Percentiles rank a stretch among this genome's conserved stretches.
Conservation (phyloP, 257 asterid species). For the Solanum habrochaites region DNA sequence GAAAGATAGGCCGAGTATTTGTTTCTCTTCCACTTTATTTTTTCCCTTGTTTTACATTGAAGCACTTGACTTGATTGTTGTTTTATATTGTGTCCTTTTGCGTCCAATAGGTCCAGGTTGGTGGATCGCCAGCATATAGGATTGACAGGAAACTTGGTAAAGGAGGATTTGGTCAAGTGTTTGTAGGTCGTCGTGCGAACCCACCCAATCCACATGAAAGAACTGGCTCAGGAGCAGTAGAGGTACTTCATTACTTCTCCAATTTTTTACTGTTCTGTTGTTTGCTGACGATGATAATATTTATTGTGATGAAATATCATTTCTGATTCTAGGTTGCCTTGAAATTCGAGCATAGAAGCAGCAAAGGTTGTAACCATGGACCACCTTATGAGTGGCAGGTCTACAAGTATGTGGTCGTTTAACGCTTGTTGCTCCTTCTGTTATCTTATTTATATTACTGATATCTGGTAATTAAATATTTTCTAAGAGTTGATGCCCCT, state of each 20-base stretch:
- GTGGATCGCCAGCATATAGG: slow-evolving; percentile 71
- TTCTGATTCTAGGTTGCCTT: slow-evolving; percentile 54
- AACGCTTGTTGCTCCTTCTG: not conserved
- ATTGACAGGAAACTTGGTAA: slow-evolving; percentile 72
- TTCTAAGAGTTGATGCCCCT: not conserved
- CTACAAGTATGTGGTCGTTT: slow-evolving; percentile 35
- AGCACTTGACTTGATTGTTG: not conserved
- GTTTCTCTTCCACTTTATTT: not conserved
- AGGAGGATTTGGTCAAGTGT: slow-evolving; percentile 97
- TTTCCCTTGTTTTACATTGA: not conserved
- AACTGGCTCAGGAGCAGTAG: slow-evolving; percentile 77
- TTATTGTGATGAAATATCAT: not conserved
- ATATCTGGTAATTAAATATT: not conserved
- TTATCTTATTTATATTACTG: not conserved
- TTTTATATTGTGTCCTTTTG: not conserved
- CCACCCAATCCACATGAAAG: slow-evolving; percentile 56
- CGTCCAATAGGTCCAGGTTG: slow-evolving; percentile 68
- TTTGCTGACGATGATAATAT: not conserved
- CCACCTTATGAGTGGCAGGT: slow-evolving; percentile 91
- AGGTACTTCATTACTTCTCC: slow-evolving; percentile 24
- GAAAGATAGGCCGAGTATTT: not conserved
- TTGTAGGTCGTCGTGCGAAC: slow-evolving; percentile 71
- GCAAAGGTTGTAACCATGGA: slow-evolving; percentile 83
- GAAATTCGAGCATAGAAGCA: slow-evolving; percentile 72
- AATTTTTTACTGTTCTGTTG: not conserved